Conservation (phyloP, 768 basidiomycete genomes). For the Inosperma sp. region DNA sequence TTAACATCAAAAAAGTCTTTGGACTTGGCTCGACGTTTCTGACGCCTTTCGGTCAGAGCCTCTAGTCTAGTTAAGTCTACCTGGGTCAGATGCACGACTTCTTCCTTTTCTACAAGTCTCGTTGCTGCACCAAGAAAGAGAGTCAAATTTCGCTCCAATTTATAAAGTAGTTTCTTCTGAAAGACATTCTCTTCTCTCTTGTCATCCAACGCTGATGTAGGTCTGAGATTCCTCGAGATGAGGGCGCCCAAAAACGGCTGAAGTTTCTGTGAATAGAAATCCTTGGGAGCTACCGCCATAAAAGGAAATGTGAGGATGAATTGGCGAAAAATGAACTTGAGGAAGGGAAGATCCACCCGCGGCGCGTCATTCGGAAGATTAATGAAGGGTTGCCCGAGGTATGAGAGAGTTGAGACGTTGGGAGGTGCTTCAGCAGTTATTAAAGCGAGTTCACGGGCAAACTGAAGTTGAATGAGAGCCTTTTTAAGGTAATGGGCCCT, state of each 20-base stretch:
- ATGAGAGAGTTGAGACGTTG: conserved; percentile 64
- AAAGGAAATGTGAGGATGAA: conserved; percentile 96
- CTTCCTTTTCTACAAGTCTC: conserved; percentile 79
- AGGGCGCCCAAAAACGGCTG: conserved; percentile 89
- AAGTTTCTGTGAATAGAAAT: conserved; percentile 92
- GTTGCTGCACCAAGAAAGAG: conserved; percentile 79
- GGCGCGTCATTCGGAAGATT: conserved; percentile 58
- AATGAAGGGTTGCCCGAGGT: conserved; percentile 85
- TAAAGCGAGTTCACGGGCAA: conserved; percentile 74
- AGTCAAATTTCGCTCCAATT: conserved; percentile 79
- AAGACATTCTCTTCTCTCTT: conserved; percentile 48
- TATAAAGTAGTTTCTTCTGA: conserved; percentile 64
- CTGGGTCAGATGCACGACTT: conserved; percentile 87
- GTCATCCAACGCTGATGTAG: conserved; percentile 57
- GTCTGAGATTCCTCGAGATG: conserved; percentile 72
- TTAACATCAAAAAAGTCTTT: conserved; percentile 82
- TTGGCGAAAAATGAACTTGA: conserved; percentile 86
- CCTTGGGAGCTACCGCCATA: conserved; percentile 79
- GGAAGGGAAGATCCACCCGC: conserved; percentile 73
- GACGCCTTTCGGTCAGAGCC: conserved; percentile 58
- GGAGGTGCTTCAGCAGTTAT: conserved; percentile 39
- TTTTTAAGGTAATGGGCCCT: conserved; percentile 99
- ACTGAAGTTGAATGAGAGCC: conserved; percentile 82
- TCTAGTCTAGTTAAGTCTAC: conserved; percentile 79
- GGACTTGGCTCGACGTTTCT: conserved; percentile 41